Evolutionary conservation across 2,329 filamentous ascomycete species (phyloP).

Genomic region (Amylocarpus encephaloides): DNA sequence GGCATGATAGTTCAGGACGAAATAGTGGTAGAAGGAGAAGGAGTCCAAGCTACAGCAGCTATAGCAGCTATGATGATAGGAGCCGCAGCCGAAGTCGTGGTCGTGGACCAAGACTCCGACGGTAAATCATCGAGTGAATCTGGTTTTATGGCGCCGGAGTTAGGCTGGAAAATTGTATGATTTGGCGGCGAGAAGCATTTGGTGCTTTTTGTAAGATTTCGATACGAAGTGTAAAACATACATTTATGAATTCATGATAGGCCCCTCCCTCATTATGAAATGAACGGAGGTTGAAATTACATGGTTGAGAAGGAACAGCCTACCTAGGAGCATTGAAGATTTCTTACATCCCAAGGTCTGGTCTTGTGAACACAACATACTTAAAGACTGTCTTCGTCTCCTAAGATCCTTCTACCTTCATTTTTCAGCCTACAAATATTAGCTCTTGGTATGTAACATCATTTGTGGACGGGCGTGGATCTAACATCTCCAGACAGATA

Average conservation of each 20-base stretch:
- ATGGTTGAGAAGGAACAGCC: too few species aligned
- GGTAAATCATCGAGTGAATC: constrained; percentile 15
- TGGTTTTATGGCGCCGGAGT: constrained; percentile 21
- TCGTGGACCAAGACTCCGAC: constrained; percentile 24
- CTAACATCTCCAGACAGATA: too few species aligned
- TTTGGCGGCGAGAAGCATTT: neutral
- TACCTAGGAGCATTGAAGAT: too few species aligned
- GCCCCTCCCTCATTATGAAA: neutral
- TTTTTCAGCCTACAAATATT: too few species aligned
- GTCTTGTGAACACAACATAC: too few species aligned
- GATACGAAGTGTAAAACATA: neutral
- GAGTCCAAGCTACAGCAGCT: constrained; percentile 58
- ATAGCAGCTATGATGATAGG: constrained; percentile 47
- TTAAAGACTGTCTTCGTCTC: too few species aligned
- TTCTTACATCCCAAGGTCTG: too few species aligned
- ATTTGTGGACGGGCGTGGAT: too few species aligned
- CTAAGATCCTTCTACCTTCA: too few species aligned
- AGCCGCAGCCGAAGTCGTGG: constrained; percentile 35
- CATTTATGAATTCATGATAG: neutral
- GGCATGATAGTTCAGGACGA: constrained; percentile 26
- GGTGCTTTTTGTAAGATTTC: neutral
- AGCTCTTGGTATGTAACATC: too few species aligned
- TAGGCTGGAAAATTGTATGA: constrained; percentile 3
- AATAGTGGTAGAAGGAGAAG: constrained; percentile 39
- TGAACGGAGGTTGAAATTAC: neutral